These are phyloP conservation scores for Breynia disticha DNA, from an alignment of 441 rosid genomes.

Conservation along the genomic window DNA sequence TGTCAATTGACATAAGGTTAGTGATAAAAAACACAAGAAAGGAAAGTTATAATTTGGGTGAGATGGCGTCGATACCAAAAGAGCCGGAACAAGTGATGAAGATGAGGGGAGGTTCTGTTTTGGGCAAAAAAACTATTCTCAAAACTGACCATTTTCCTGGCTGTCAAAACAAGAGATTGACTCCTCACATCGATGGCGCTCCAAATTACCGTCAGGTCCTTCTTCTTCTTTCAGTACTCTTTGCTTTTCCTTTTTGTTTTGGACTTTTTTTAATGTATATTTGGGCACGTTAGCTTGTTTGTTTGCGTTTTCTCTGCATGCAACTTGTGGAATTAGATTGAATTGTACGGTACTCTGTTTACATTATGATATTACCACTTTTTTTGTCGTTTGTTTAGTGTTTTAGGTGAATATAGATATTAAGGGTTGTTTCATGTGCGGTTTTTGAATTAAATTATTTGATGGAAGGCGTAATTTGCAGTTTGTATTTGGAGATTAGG, in stretches of 20 bases:
- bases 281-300: no score
- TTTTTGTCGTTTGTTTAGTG: no score
- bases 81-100: conserved; percentile 94
- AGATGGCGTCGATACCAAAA: conserved; percentile 62
- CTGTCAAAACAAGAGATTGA: conserved; percentile 86
- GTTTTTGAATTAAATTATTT: no score
- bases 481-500: no score
- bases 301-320: no score
- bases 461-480: no score
- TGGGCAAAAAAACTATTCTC: conserved; percentile 91
- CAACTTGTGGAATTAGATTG: no score
- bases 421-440: no score
- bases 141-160: conserved; percentile 99
- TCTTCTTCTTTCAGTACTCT: conserved; percentile 2
- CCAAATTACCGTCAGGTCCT: conserved; percentile 96
- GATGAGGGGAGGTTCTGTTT: conserved; percentile 88
- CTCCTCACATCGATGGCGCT: conserved; percentile 95
- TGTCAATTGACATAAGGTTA: not conserved
- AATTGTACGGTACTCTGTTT: no score
- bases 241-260: conserved; percentile 6
- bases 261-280: no score
- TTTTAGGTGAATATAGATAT: no score
- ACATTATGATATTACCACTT: no score
- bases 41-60: conserved; percentile 7
- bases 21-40: not conserved